Evolutionary conservation across 2,329 filamentous ascomycete species (phyloP), one percentile per base, ranked within the genome.

Genomic region (Aspergillus quadrilineatus): DNA sequence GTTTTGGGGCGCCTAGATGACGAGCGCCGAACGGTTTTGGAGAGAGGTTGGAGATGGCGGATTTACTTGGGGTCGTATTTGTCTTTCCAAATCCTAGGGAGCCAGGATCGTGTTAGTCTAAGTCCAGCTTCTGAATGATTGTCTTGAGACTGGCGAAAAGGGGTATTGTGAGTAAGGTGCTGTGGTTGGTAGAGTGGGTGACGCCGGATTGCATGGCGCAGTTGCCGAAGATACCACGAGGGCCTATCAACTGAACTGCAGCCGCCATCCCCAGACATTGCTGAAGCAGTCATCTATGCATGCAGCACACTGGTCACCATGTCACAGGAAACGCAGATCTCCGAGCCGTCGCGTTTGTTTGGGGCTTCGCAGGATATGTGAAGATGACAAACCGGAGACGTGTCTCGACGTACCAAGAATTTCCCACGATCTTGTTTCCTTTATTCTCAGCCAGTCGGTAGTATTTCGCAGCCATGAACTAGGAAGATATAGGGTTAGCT

Each of bases 51-150:
- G 42, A 37, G 44, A 34, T 30, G 39, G 28, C 17, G 4, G 28
- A 34, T 37, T 45, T 56, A 58, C 47, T 80, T 80, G 17, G 80
- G 79, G 61, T 80, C 83, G 77, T 97, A 97, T 77, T 97, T 97
- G 61, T 96, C 92, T 74, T 97, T 97, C 91, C 93, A 97, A 70
- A 97, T 97, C 92, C 91, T 96, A 55, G 49, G 50, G 2, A 48
- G 46, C n/a, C 29, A 50, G 37, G 15, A 46, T 56, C 50, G 41
- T 57, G 60, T 65, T 61, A 68, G 66, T 62, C 56, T 62, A 52
- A 60, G 39, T 42, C 53, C 49, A 45, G 49, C 36, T 32, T 30
- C 39, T 28, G 29, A 10, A 43, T 4, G 32, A 47, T 47, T 48
- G 30, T 17, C 28, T 50, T 26, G 15, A 22, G 6, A 15, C 17